These are phyloP conservation scores for Roridomyces roridus DNA, from an alignment of 768 basidiomycete genomes.

Conservation along the genomic window DNA sequence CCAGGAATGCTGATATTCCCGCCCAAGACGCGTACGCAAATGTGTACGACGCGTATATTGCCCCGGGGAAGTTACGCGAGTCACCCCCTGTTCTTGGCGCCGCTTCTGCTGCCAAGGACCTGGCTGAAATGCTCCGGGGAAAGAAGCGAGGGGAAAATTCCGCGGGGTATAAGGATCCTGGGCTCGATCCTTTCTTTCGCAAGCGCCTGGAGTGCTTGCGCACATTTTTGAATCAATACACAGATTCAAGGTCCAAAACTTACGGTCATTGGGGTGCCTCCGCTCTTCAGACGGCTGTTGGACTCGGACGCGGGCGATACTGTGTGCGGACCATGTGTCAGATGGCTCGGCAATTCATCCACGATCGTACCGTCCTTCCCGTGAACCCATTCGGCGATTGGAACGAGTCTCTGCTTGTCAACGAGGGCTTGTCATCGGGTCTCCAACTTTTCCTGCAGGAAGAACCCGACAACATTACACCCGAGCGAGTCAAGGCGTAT, in stretches of 20 bases:
- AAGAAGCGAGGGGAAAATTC: too few relatives aligned
- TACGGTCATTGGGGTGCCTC: background rate
- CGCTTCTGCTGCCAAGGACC: background rate
- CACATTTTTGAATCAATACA: background rate
- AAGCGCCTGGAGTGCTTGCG: background rate
- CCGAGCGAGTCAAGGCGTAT: too few relatives aligned
- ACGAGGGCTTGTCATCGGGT: conserved; percentile 23
- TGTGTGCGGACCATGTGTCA: background rate
- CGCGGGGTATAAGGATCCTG: conserved; percentile 10
- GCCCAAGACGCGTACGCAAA: too few relatives aligned
- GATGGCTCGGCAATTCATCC: background rate
- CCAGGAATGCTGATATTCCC: too few relatives aligned
- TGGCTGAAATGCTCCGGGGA: background rate
- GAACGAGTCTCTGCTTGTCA: conserved; percentile 14
- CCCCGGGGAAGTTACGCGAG: background rate
- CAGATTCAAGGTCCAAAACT: background rate
- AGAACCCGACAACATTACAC: conserved; percentile 27
- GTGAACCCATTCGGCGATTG: conserved; percentile 15
- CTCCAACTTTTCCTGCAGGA: conserved; percentile 26
- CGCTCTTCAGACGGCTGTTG: background rate
- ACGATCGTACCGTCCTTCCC: background rate
- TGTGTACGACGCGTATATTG: too few relatives aligned
- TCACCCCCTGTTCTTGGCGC: background rate
- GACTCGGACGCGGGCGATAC: background rate
- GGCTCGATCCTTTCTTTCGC: background rate